Percentiles rank a stretch among this genome's conserved stretches.
These are phyloP conservation scores for Microsporum audouinii DNA, from an alignment of 2,329 filamentous ascomycete genomes.

Conservation along the genomic window DNA sequence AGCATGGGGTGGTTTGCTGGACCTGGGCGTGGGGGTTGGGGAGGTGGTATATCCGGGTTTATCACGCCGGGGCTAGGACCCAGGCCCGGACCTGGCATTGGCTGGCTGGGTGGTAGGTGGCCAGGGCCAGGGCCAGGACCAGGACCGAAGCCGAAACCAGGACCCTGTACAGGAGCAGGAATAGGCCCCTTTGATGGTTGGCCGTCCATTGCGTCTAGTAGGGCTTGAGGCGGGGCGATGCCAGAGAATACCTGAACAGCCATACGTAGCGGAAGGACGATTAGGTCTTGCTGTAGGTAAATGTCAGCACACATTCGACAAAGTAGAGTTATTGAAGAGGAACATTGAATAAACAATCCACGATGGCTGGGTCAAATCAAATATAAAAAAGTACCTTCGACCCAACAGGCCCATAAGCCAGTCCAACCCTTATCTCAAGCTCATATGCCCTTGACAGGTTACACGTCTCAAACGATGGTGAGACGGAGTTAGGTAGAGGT, in stretches of 20 bases:
- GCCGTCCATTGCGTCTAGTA: conserved; percentile 54
- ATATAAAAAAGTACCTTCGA: conserved; percentile 35
- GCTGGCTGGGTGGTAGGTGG: conserved; percentile 9
- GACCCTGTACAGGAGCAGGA: conserved; percentile 7
- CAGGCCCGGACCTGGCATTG: conserved; percentile 8
- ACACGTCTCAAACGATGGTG: conserved; percentile 78
- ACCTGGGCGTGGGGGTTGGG: conserved; percentile 32
- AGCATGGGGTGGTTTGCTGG: conserved; percentile 14
- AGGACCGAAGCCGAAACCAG: background rate
- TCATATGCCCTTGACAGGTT: conserved; percentile 76
- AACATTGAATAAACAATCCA: background rate
- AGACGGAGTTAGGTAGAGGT: conserved; percentile 70
- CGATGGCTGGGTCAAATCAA: conserved; percentile 4
- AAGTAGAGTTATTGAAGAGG: background rate
- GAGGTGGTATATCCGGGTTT: conserved; percentile 22
- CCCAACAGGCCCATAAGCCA: conserved; percentile 58
- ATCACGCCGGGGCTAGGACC: conserved; percentile 7
- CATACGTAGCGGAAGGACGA: conserved; percentile 68
- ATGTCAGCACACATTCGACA: conserved; percentile 13
- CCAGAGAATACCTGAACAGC: conserved; percentile 76
- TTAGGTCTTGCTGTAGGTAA: conserved; percentile 50
- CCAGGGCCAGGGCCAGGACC: background rate
- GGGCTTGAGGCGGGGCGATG: conserved; percentile 64
- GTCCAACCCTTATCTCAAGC: conserved; percentile 66
- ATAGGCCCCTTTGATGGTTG: conserved; percentile 13